Conservation (phyloP, 2,329 filamentous ascomycete genomes). For the Alternaria gaisen region DNA sequence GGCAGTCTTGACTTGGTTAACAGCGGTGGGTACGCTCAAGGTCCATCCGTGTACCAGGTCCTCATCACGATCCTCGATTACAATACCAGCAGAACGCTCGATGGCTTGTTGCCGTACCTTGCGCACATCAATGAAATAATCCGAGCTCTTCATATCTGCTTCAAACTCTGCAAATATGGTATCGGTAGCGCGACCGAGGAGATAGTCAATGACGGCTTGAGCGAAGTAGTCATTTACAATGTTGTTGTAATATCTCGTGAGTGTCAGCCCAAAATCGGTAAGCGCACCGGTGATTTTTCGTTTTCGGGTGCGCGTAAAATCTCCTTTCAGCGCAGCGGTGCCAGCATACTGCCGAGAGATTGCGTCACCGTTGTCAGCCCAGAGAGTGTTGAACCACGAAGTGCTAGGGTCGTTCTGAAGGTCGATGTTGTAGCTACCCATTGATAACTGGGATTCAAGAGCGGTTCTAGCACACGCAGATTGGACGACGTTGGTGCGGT, state of each 20-base stretch:
- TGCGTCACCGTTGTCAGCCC: slow-evolving; percentile 97
- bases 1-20: slow-evolving; percentile 71
- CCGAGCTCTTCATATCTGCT: slow-evolving; percentile 88
- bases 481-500: slow-evolving; percentile 95
- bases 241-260: slow-evolving; percentile 82
- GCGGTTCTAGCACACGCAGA: slow-evolving; percentile 87
- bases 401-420: slow-evolving; percentile 80
- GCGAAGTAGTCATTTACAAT: slow-evolving; percentile 98
- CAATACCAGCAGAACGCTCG: slow-evolving; percentile 85
- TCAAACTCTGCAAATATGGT: slow-evolving; percentile 94
- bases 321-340: slow-evolving; percentile 93
- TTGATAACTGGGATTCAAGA: slow-evolving; percentile 79
- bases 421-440: slow-evolving; percentile 78
- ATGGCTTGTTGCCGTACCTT: slow-evolving; percentile 89
- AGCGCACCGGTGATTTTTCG: slow-evolving; percentile 90
- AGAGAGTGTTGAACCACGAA: slow-evolving; percentile 93
- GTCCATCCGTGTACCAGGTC: slow-evolving; percentile 92
- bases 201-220: slow-evolving; percentile 92
- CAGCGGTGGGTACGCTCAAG: slow-evolving; percentile 76
- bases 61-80: slow-evolving; percentile 78
- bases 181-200: slow-evolving; percentile 86
- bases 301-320: slow-evolving; percentile 91
- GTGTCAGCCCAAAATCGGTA: slow-evolving; percentile 87
- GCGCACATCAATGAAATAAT: slow-evolving; percentile 86
- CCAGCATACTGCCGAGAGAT: slow-evolving; percentile 96